Percentiles rank a stretch among this genome's conserved stretches.
phyloP scores from a whole-genome alignment of 2,329 filamentous ascomycete species.

The Pestalotiopsis sp. region DNA sequence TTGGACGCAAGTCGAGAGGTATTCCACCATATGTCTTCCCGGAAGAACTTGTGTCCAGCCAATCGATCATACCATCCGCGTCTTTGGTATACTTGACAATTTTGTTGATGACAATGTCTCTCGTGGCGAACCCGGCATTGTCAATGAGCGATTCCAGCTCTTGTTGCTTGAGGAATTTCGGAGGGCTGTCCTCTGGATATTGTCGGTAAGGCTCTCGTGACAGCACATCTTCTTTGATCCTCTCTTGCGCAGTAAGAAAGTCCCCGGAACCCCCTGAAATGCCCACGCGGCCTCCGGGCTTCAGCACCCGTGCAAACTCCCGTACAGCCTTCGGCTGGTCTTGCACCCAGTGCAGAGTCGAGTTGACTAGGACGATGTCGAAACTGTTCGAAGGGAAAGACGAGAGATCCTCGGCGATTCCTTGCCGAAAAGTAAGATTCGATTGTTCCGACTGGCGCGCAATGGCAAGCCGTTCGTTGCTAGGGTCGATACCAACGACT shows the following conservation, averaged over 20 bases:
- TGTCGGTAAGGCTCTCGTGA: constrained; percentile 24
- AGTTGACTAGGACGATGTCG: constrained; percentile 29
- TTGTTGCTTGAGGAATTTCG: constrained; percentile 26
- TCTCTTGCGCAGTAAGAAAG: constrained; percentile 23
- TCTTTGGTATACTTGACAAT: constrained; percentile 26
- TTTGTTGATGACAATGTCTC: constrained; percentile 25
- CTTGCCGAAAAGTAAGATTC: constrained; percentile 24
- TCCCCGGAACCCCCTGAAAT: constrained; percentile 24
- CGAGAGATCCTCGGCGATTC: constrained; percentile 30
- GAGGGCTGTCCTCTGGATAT: constrained; percentile 24
- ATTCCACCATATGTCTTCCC: constrained; percentile 35
- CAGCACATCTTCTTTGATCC: constrained; percentile 28
- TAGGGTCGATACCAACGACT: constrained; percentile 36
- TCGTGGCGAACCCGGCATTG: constrained; percentile 20
- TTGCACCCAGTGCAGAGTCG: constrained; percentile 31
- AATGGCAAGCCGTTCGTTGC: constrained; percentile 29
- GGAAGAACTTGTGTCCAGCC: constrained; percentile 35
- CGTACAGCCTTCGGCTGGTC: constrained; percentile 24
- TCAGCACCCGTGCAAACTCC: constrained; percentile 27
- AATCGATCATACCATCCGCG: constrained; percentile 31
- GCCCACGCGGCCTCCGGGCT: constrained; percentile 23
- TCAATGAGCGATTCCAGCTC: constrained; percentile 27
- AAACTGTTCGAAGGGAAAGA: constrained; percentile 24
- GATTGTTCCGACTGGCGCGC: constrained; percentile 12
- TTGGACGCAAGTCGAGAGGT: constrained; percentile 28